Base-by-base conservation (phyloP, 768 basidiomycete species). In the Rhizopogon vulgaris region DNA sequence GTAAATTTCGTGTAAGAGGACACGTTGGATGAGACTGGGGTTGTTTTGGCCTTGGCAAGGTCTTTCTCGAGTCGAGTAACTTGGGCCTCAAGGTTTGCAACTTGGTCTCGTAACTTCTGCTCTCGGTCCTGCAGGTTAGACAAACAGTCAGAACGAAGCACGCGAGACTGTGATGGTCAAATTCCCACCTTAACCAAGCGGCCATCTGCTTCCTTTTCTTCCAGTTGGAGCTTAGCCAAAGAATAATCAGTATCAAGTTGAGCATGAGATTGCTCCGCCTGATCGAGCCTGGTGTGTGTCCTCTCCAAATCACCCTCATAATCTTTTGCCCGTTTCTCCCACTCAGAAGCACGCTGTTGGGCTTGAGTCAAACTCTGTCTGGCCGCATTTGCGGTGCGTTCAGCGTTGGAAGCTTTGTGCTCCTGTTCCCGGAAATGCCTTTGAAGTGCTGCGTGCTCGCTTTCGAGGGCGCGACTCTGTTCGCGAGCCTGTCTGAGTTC, bases 241-340 rank as follows among this genome's bases (percentile, higher is more conserved):
- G 84, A 79, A 58, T 81, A 76, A 58, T 93, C 90, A 7, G 82
- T 78, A 27, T 88, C 86, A 34, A 90, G 67, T 65, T 87, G 87
- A 10, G 70, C 63, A 17, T 80, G 80, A 0, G 72, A 73, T 60
- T 85, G 82, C 57, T 90, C 87, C 8, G 76, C 71, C 48, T 86
- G 79, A 34, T 91, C 86, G 14, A 89, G 64, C 60, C 78, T 78
- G 30, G 79, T 81, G 54, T 74, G 76, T 27, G 74, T 75, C 58
- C 75, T 61, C 61, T 86, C 84, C 17, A 90, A 66, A 51, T 84
- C 78, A 18, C 72, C 70, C 65, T 90, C 86, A 39, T 77, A 76
- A 56, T 88, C 85, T 60, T 83, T 83, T 17, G 86, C 81, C 22
- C 83, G 83, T 56, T 78, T 78, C 68, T 93, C 90, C 88, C 87